Percentiles rank a stretch among this genome's conserved stretches.
These are phyloP conservation scores for Russula vinacea DNA, from an alignment of 768 basidiomycete genomes.

Conservation along the genomic window DNA sequence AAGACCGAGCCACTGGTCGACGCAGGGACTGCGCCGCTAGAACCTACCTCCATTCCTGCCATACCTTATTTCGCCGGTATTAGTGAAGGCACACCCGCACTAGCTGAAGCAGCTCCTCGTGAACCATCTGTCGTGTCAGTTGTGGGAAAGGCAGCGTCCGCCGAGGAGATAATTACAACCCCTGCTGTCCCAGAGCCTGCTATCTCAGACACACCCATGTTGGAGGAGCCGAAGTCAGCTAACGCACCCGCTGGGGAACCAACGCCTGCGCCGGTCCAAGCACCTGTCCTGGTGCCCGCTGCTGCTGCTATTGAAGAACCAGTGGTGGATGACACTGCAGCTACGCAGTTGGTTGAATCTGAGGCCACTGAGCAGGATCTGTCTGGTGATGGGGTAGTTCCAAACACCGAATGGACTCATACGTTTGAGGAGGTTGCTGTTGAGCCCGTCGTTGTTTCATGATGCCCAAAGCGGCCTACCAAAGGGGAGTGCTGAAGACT, in stretches of 20 bases:
- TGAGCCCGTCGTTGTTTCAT: not conserved
- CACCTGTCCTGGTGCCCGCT: not conserved
- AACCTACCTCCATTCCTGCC: not conserved
- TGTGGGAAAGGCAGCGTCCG: not conserved
- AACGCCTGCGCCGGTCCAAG: not conserved
- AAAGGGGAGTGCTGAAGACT: not conserved
- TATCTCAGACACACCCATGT: not conserved
- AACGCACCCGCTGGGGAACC: not conserved
- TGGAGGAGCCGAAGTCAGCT: not conserved
- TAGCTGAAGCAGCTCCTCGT: constrained; percentile 31
- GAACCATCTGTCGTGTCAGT: constrained; percentile 2
- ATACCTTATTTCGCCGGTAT: constrained; percentile 1
- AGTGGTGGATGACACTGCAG: not conserved
- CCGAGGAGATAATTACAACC: not conserved
- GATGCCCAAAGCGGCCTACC: not conserved
- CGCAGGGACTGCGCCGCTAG: constrained; percentile 7
- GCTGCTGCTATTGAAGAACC: not conserved
- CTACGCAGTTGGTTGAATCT: not conserved
- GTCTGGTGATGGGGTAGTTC: not conserved
- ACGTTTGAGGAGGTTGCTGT: not conserved
- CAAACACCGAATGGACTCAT: not conserved
- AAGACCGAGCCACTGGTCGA: constrained; percentile 19
- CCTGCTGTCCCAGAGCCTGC: not conserved
- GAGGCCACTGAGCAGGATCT: not conserved
- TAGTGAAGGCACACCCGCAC: constrained; percentile 29